Percentiles rank a stretch among this genome's conserved stretches.
These are phyloP conservation scores for Russula lepida DNA, from an alignment of 768 basidiomycete genomes.

Conservation along the genomic window DNA sequence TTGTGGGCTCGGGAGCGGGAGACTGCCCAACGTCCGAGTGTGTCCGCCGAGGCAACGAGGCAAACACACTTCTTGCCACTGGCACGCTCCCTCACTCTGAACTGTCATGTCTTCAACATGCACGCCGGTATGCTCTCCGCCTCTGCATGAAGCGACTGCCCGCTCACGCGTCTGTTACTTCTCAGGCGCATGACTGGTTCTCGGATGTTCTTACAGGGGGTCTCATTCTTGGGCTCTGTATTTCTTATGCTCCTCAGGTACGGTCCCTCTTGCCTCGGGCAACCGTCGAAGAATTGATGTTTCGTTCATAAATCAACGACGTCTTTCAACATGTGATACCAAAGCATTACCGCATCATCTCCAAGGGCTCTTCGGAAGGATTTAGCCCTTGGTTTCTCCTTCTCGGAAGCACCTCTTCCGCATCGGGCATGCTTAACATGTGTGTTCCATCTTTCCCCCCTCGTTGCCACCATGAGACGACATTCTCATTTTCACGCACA, in stretches of 20 bases:
- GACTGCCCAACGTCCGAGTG: background rate
- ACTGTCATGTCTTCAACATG: slow-evolving; percentile 17
- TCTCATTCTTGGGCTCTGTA: slow-evolving; percentile 21
- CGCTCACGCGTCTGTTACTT: background rate
- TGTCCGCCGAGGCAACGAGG: background rate
- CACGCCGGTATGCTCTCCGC: slow-evolving; percentile 5
- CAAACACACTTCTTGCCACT: background rate
- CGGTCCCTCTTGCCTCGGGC: background rate
- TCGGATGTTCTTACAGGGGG: slow-evolving; percentile 18
- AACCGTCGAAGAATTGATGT: background rate
- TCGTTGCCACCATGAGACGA: background rate
- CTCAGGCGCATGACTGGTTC: slow-evolving; percentile 21
- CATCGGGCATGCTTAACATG: slow-evolving; percentile 82
- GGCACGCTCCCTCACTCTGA: background rate
- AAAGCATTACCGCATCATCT: slow-evolving; percentile 78
- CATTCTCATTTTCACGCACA: slow-evolving; percentile 27
- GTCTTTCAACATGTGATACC: background rate
- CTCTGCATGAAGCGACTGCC: background rate
- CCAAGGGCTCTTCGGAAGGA: slow-evolving; percentile 71
- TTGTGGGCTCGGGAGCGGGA: no score
- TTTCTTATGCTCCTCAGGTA: slow-evolving; percentile 22
- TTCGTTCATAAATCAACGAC: background rate
- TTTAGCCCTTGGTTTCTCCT: slow-evolving; percentile 89
- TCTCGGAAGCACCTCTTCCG: slow-evolving; percentile 77
- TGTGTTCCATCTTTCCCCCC: slow-evolving; percentile 28